Conservation (phyloP, 768 basidiomycete genomes). For the Panellus pusillus region DNA sequence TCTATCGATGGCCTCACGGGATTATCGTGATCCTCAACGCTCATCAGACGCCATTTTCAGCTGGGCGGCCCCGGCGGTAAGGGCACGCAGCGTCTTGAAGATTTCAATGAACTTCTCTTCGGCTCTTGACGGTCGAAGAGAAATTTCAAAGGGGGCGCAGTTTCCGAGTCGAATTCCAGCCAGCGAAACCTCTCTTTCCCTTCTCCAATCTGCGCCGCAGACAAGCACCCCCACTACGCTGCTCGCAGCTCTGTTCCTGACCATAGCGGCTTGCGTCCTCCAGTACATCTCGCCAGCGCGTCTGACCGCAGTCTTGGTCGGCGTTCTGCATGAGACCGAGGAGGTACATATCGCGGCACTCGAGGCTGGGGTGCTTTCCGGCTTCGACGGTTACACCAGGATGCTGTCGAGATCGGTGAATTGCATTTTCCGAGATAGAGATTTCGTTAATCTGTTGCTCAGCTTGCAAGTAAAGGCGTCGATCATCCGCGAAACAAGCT, state of each 20-base stretch:
- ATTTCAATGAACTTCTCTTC: too few relatives aligned
- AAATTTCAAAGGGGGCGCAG: too few relatives aligned
- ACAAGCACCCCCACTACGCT: neutral
- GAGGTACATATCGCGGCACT: neutral
- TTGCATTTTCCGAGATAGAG: neutral
- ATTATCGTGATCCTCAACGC: too few relatives aligned
- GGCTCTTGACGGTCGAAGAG: too few relatives aligned
- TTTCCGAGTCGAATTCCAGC: too few relatives aligned
- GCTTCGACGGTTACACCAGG: constrained; percentile 1
- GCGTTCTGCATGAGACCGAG: constrained; percentile 1
- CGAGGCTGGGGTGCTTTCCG: neutral
- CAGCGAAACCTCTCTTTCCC: neutral
- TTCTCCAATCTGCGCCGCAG: neutral
- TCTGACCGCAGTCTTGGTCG: neutral
- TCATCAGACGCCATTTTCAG: too few relatives aligned
- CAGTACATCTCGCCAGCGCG: constrained; percentile 2
- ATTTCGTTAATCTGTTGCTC: neutral
- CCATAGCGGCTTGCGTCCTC: neutral
- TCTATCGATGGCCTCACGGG: too few relatives aligned
- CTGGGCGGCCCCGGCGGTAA: too few relatives aligned
- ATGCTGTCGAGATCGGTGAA: neutral
- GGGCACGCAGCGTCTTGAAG: too few relatives aligned
- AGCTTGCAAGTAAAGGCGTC: constrained; percentile 9
- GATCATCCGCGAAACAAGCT: constrained; percentile 1
- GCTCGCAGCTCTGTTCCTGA: neutral